Evolutionary conservation across 192 early-diverging fungal genomes (phyloP).

Genomic region (Rhizophagus prolifer): DNA sequence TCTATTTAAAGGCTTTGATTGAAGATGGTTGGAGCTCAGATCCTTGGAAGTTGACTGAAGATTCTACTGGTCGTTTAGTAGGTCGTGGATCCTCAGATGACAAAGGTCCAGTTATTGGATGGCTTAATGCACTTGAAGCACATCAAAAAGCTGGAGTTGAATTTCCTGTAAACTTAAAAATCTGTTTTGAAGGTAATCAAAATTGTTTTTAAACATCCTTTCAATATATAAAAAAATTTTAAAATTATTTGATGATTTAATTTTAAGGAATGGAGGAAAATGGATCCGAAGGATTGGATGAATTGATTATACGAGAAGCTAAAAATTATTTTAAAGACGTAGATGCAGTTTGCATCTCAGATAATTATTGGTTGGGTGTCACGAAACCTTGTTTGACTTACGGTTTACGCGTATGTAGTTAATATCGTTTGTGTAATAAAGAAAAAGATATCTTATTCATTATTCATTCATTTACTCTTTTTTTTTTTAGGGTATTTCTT

Average conservation of each 20-base stretch:
- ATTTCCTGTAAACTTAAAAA: slow-evolving; percentile 92
- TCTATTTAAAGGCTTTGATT: slow-evolving; percentile 50
- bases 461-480: slow-evolving; percentile 5
- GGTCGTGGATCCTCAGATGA: slow-evolving; percentile 96
- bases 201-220: neutral
- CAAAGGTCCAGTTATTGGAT: slow-evolving; percentile 97
- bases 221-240: neutral
- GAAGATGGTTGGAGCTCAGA: slow-evolving; percentile 90
- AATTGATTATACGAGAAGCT: slow-evolving; percentile 82
- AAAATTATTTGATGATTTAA: neutral
- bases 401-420: slow-evolving; percentile 72
- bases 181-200: slow-evolving; percentile 98
- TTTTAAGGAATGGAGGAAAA: slow-evolving; percentile 59
- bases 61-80: slow-evolving; percentile 76
- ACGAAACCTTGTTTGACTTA: slow-evolving; percentile 97
- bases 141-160: slow-evolving; percentile 90
- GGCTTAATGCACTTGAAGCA: slow-evolving; percentile 94
- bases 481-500: slow-evolving; percentile 49
- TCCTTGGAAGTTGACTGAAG: slow-evolving; percentile 87
- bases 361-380: slow-evolving; percentile 98
- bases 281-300: slow-evolving; percentile 95
- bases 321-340: slow-evolving; percentile 86
- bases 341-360: slow-evolving; percentile 95
- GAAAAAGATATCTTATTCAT: neutral
- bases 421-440: neutral